A percentile compares a stretch with the other conserved stretches of the same genome.
These are phyloP conservation scores for Leptomonas seymouri DNA, from an alignment of 208 protist species.

Conservation along the genomic window DNA sequence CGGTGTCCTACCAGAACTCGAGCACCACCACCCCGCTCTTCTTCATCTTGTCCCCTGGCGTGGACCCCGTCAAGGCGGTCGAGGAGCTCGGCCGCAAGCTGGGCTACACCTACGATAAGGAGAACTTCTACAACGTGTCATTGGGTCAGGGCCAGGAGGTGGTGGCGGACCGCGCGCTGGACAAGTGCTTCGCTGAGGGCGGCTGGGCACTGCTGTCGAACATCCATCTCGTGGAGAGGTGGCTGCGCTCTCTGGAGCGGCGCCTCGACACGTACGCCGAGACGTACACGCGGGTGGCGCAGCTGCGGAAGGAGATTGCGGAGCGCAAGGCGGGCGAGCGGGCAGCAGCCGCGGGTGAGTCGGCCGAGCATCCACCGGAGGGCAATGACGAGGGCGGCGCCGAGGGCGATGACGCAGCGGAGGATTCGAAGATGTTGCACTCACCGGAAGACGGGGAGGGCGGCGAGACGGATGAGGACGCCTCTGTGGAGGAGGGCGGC, in stretches of 20 bases:
- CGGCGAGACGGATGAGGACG: conserved; percentile 30
- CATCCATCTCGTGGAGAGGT: conserved; percentile 98
- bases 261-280: conserved; percentile 94
- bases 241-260: conserved; percentile 97
- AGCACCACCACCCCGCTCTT: conserved; percentile 96
- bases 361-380: conserved; percentile 9
- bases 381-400: conserved; percentile 16
- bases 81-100: conserved; percentile 95
- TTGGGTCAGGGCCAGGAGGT: conserved; percentile 98
- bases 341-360: conserved; percentile 20
- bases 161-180: conserved; percentile 95
- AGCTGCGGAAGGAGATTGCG: conserved; percentile 84
- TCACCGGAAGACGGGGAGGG: conserved; percentile 16
- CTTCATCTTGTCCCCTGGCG: conserved; percentile 99
- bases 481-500: conserved; percentile 18
- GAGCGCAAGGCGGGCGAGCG: conserved; percentile 79
- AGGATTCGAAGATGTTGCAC: conserved; percentile 28
- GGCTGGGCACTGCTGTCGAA: conserved; percentile 99
- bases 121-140: conserved; percentile 96
- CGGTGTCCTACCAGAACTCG: conserved; percentile 95
- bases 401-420: conserved; percentile 22
- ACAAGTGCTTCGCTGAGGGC: conserved; percentile 91
- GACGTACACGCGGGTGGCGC: conserved; percentile 90
- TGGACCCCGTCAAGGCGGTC: conserved; percentile 96
- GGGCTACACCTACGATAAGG: conserved; percentile 95